A percentile compares a stretch with the other conserved stretches of the same genome.
Conservation (phyloP, 2,329 filamentous ascomycete species). For the Cytospora paraplurivora region DNA sequence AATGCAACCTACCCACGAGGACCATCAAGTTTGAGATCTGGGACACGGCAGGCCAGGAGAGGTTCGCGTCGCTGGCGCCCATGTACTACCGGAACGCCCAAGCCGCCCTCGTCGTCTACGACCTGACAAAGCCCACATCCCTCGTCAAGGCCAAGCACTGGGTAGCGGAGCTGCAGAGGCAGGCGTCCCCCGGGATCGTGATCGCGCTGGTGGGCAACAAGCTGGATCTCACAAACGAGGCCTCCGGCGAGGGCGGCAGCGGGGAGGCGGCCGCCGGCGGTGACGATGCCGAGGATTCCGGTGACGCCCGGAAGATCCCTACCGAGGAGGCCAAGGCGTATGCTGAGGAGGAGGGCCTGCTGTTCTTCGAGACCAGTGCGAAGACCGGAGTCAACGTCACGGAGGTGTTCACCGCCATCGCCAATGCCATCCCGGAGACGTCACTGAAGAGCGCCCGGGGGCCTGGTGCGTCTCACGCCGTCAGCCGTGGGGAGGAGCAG, state of each 20-base stretch:
- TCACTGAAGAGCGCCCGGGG: conserved; percentile 87
- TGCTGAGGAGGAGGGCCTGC: conserved; percentile 87
- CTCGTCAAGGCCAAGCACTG: conserved; percentile 98
- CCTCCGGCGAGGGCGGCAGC: conserved; percentile 46
- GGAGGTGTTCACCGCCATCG: conserved; percentile 97
- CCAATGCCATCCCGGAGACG: conserved; percentile 96
- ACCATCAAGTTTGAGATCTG: conserved; percentile 96
- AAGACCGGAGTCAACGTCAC: conserved; percentile 95
- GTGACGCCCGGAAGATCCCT: conserved; percentile 82
- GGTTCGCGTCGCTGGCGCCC: conserved; percentile 91
- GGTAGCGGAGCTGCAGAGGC: conserved; percentile 95
- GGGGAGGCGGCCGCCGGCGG: conserved; percentile 44
- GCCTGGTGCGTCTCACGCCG: conserved; percentile 60
- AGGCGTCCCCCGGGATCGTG: conserved; percentile 93
- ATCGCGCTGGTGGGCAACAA: conserved; percentile 98
- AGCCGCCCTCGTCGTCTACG: conserved; percentile 96
- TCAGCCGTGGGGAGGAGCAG: conserved; percentile 67
- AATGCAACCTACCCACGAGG: conserved; percentile 91
- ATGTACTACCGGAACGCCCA: conserved; percentile 99
- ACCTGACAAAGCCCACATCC: conserved; percentile 94
- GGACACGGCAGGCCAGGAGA: conserved; percentile 98
- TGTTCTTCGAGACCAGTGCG: conserved; percentile 98
- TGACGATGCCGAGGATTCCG: conserved; percentile 62
- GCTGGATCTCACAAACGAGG: conserved; percentile 78
- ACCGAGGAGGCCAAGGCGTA: conserved; percentile 92